Percentiles rank a stretch among this genome's conserved stretches.
Conservation (phyloP, 768 basidiomycete genomes). For the Hebeloma cylindrosporum region DNA sequence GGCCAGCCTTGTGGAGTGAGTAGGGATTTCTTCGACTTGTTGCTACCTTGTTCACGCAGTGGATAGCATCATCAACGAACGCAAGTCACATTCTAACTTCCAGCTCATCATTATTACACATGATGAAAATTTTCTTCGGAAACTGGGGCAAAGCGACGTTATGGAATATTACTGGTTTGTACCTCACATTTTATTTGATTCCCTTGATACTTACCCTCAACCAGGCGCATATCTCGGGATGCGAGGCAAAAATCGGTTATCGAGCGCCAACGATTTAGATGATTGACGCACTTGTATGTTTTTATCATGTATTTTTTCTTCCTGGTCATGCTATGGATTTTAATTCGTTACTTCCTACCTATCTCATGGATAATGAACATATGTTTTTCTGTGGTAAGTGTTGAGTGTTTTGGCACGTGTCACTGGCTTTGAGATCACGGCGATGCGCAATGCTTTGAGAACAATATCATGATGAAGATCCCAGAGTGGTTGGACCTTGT, state of each 20-base stretch:
- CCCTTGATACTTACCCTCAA: constrained; percentile 7
- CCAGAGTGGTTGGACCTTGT: constrained; percentile 32
- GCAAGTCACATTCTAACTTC: constrained; percentile 87
- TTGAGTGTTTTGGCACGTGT: too few species aligned
- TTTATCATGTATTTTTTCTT: neutral
- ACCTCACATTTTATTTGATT: neutral
- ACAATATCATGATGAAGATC: constrained; percentile 4
- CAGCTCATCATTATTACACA: constrained; percentile 97
- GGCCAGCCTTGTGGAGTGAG: constrained; percentile 87
- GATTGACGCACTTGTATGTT: constrained; percentile 14
- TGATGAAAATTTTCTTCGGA: constrained; percentile 91
- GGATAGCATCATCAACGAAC: constrained; percentile 90
- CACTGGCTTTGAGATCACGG: too few species aligned
- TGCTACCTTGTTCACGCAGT: neutral
- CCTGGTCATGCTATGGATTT: too few species aligned
- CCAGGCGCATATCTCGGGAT: constrained; percentile 78
- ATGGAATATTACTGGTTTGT: constrained; percentile 93
- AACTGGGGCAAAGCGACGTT: constrained; percentile 87
- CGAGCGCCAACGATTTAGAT: constrained; percentile 67
- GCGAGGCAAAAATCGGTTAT: constrained; percentile 77
- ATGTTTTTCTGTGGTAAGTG: too few species aligned
- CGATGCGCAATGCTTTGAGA: neutral
- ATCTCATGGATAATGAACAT: too few species aligned
- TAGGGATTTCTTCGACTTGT: constrained; percentile 14
- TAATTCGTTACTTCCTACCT: too few species aligned